Evolutionary conservation across 805 yeast genomes (phyloP), one percentile per base, ranked within the genome.

Genomic region (Candida ortonii): DNA sequence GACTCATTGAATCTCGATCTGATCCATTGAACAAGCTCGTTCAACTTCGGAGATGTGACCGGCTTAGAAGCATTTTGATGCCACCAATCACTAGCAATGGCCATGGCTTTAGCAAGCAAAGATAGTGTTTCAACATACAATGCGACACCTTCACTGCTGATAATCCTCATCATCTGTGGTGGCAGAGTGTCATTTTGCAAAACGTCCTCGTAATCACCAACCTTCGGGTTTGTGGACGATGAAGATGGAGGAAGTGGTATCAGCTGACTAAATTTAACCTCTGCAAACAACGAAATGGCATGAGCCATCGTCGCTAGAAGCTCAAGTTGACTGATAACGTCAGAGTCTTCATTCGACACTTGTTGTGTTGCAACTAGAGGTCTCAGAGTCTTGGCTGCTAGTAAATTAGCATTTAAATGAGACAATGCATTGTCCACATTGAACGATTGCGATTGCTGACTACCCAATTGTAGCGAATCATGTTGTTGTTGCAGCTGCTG

Each of bases 81-180:
- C 97, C 97, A 93, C 97, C 97, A 93, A 10, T 71, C 80, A 26
- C 89, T 78, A 1, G 96, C 95, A 25, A 78, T 59, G 31, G 77
- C 71, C 94, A 90, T 89, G 0, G 96, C 95, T 41, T 72, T 77
- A 1, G 96, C 90, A 33, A 90, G 68, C 11, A 89, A 62, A 1
- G 95, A 78, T 28, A 93, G 68, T 0, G 94, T 76, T 60, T 89
- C 90, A 43, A 88, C 82, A 59, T 88, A 90, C 36, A 90, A 64
- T 1, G 80, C 80, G 14, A 88, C 78, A 2, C 97, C 94, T 55
- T 93, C 97, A 47, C 84, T 88, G 39, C 94, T 78, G 5, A 88
- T 64, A 8, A 70, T 61, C 39, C 70, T 71, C 24, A 76, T 61
- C 57, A 78, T 78, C 30, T 62, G 59, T 3, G 79, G 78, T 4